Conservation (phyloP, 805 yeast genomes). For the Suhomyces sp. region DNA sequence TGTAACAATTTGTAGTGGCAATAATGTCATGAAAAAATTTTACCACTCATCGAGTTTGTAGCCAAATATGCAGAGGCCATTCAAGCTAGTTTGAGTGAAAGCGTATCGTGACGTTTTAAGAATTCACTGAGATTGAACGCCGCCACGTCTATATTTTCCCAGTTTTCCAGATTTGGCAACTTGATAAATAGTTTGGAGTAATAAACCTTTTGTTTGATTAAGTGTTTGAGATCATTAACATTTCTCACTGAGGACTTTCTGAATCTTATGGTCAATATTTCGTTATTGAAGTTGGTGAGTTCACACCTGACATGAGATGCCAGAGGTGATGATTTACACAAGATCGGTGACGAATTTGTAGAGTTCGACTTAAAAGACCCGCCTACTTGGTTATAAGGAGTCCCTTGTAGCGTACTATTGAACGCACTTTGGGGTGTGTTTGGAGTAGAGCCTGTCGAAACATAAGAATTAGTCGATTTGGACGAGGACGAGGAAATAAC, state of each 20-base stretch:
- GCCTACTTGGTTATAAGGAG: not conserved
- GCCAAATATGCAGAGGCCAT: not conserved
- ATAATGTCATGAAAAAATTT: not conserved
- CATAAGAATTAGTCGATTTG: not conserved
- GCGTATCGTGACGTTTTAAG: constrained; percentile 12
- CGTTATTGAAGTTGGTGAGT: constrained; percentile 24
- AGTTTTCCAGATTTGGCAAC: constrained; percentile 19
- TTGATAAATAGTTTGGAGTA: constrained; percentile 26
- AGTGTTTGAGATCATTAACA: constrained; percentile 23
- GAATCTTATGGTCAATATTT: constrained; percentile 24
- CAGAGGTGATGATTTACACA: constrained; percentile 5
- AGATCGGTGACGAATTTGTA: constrained; percentile 8
- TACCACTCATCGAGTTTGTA: not conserved
- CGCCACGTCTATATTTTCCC: constrained; percentile 26
- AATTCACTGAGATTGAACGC: constrained; percentile 18
- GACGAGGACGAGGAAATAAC: constrained; percentile 9
- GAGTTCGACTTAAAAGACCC: not conserved
- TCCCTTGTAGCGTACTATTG: constrained; percentile 1
- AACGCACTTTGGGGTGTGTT: constrained; percentile 7
- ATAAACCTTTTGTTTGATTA: constrained; percentile 22
- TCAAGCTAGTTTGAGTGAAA: constrained; percentile 3
- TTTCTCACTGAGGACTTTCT: constrained; percentile 20
- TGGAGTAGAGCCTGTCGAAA: not conserved
- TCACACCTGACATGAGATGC: constrained; percentile 23
- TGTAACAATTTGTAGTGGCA: not conserved